phyloP scores from a whole-genome alignment of 345 rosid genomes.

The Melaleuca alternifolia region DNA sequence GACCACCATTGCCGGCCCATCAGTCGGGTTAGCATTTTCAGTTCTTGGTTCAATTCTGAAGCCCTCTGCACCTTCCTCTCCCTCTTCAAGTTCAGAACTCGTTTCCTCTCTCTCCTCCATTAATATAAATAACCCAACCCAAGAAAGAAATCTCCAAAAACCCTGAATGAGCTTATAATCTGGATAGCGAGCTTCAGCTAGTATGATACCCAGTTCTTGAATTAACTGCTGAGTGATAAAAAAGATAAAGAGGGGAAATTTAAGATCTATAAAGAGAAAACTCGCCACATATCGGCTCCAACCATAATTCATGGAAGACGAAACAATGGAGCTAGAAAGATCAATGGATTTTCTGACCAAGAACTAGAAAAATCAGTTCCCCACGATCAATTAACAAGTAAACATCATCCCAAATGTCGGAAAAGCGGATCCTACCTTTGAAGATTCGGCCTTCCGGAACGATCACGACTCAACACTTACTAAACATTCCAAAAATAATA shows the following conservation, averaged over 20 bases:
- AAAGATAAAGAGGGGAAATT: not conserved
- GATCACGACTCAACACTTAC: not conserved
- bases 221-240: not conserved
- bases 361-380: not conserved
- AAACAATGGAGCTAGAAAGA: not conserved
- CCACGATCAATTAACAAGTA: not conserved
- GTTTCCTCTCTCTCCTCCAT: constrained; percentile 65
- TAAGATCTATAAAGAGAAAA: not conserved
- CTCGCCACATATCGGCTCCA: not conserved
- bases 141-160: constrained; percentile 16
- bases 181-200: not conserved
- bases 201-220: not conserved
- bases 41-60: constrained; percentile 37
- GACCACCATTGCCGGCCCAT: constrained; percentile 10
- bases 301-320: not conserved
- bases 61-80: constrained; percentile 42
- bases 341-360: not conserved
- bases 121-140: constrained; percentile 4
- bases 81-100: constrained; percentile 24
- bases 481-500: not conserved
- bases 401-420: not conserved
- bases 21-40: constrained; percentile 31
- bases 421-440: not conserved
- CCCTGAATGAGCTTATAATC: constrained; percentile 8
- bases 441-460: not conserved